phyloP scores from a whole-genome alignment of 2,329 filamentous ascomycete genomes.

The Rhynchosporium agropyri region DNA sequence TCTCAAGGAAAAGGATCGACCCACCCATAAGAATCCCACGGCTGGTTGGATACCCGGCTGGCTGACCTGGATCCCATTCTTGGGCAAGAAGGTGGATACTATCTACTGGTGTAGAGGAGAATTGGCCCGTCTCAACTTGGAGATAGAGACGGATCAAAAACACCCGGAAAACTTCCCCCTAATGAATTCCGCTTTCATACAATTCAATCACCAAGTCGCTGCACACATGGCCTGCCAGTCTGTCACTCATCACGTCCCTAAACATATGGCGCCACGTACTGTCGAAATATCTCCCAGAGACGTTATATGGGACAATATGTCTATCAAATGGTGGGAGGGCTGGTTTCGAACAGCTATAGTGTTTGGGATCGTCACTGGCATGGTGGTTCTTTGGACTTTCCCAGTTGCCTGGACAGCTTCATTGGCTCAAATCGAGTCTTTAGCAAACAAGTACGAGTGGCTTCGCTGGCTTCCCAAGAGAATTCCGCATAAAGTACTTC shows the following conservation, averaged over 20 bases:
- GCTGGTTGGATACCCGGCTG: conserved; percentile 61
- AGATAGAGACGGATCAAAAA: conserved; percentile 89
- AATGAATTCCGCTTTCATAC: conserved; percentile 97
- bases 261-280: conserved; percentile 87
- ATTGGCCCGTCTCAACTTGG: conserved; percentile 82
- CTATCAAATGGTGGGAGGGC: conserved; percentile 89
- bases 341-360: conserved; percentile 67
- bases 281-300: conserved; percentile 95
- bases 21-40: conserved; percentile 76
- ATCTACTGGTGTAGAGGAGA: conserved; percentile 91
- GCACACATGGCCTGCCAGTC: conserved; percentile 98
- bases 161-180: conserved; percentile 83
- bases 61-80: conserved; percentile 75
- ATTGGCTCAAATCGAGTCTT: conserved; percentile 72
- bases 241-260: conserved; percentile 85
- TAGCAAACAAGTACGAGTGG: conserved; percentile 69
- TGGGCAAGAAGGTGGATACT: conserved; percentile 90
- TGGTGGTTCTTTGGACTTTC: conserved; percentile 88
- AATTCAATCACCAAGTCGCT: conserved; percentile 97
- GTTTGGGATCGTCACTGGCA: conserved; percentile 65
- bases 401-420: conserved; percentile 87
- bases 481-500: conserved; percentile 65
- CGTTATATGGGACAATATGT: conserved; percentile 97
- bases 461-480: conserved; percentile 65
- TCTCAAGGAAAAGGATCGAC: conserved; percentile 77